Percentiles rank a stretch among this genome's conserved stretches.
Conservation (phyloP, 1,139 yeast genomes). For the Saccharomyces hybrid region DNA sequence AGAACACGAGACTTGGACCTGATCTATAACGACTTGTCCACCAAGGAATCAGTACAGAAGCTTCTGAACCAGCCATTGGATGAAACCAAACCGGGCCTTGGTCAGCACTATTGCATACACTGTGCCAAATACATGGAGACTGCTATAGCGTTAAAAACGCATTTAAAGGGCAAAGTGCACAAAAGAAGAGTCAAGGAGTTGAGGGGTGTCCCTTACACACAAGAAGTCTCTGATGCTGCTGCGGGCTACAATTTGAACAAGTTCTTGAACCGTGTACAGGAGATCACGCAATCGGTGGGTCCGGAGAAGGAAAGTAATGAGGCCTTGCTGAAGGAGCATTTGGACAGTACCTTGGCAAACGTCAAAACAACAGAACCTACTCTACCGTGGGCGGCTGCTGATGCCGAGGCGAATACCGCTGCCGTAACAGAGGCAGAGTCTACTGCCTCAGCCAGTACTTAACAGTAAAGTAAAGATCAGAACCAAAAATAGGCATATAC, state of each 20-base stretch:
- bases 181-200: slow-evolving; percentile 77
- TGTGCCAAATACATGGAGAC: slow-evolving; percentile 90
- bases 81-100: slow-evolving; percentile 87
- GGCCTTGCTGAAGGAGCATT: slow-evolving; percentile 21
- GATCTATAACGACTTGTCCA: slow-evolving; percentile 65
- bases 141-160: slow-evolving; percentile 63
- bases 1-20: slow-evolving; percentile 80
- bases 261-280: slow-evolving; percentile 55
- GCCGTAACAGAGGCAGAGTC: slow-evolving; percentile 1
- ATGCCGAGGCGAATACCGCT: slow-evolving; percentile 7
- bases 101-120: slow-evolving; percentile 88
- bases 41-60: slow-evolving; percentile 51
- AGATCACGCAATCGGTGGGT: slow-evolving; percentile 36
- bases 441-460: background rate
- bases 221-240: slow-evolving; percentile 85
- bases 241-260: slow-evolving; percentile 66
- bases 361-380: slow-evolving; percentile 29
- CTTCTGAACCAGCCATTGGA: slow-evolving; percentile 78
- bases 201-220: slow-evolving; percentile 73
- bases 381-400: slow-evolving; percentile 23
- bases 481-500: background rate
- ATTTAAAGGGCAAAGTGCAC: slow-evolving; percentile 68
- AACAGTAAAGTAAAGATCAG: background rate
- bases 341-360: slow-evolving; percentile 21
- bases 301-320: slow-evolving; percentile 28